These are phyloP conservation scores for Yarrowia osloensis DNA, from an alignment of 805 yeast species.

Conservation along the genomic window DNA sequence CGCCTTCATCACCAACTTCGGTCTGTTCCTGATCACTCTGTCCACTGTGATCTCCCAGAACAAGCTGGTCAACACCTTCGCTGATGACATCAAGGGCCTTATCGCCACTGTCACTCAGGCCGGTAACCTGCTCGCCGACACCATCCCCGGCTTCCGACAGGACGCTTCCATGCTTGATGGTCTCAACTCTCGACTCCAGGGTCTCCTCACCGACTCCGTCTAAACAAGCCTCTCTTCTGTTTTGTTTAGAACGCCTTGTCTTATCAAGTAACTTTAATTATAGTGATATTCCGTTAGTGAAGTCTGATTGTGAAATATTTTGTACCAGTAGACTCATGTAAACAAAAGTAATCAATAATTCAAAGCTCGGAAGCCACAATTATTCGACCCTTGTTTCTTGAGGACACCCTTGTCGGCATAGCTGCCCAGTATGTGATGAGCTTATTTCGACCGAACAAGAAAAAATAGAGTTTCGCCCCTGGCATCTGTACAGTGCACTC, in stretches of 20 bases:
- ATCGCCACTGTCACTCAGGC: neutral
- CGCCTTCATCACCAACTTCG: constrained; percentile 26
- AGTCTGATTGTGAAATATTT: neutral
- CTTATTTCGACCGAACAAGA: neutral
- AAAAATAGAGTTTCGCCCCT: neutral
- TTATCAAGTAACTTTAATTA: neutral
- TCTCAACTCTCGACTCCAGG: constrained; percentile 24
- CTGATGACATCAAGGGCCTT: constrained; percentile 9
- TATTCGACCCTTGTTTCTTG: neutral
- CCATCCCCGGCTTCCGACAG: constrained; percentile 21
- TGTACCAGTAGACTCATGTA: neutral
- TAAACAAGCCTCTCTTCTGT: neutral
- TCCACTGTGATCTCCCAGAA: constrained; percentile 16
- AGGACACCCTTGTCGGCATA: neutral
- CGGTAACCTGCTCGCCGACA: neutral
- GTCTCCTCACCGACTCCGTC: constrained; percentile 3
- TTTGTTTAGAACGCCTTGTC: neutral
- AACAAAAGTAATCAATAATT: neutral
- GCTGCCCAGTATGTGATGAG: neutral
- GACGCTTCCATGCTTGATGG: constrained; percentile 14
- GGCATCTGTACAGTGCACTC: neutral
- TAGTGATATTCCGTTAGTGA: neutral
- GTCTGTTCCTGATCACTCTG: constrained; percentile 19
- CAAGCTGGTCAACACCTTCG: constrained; percentile 22
- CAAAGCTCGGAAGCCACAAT: neutral